Conservation (phyloP, 176 grass and related monocot genomes). For the Saccharum spontaneum region DNA sequence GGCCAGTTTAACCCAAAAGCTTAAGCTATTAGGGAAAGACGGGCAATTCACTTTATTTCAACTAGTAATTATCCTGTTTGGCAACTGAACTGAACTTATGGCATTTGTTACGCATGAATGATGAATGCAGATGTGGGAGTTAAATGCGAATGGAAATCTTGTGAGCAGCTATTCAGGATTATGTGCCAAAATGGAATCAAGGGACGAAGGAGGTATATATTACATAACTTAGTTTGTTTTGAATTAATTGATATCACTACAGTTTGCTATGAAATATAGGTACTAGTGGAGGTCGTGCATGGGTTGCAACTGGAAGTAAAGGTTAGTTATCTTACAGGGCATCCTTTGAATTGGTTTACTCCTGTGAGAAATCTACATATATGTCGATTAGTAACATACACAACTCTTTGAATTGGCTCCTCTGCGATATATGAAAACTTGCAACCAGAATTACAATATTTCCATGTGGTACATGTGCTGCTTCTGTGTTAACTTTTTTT, state of each 20-base stretch:
- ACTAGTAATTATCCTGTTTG: not conserved
- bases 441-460: not conserved
- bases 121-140: slow-evolving; percentile 71
- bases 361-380: not conserved
- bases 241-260: slow-evolving; percentile 12
- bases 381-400: not conserved
- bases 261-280: slow-evolving; percentile 39
- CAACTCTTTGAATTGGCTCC: not conserved
- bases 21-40: not conserved
- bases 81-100: slow-evolving; percentile 12
- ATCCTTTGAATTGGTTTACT: slow-evolving; percentile 8
- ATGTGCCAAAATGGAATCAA: slow-evolving; percentile 59
- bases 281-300: slow-evolving; percentile 54
- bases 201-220: slow-evolving; percentile 36
- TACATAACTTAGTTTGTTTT: slow-evolving; percentile 26
- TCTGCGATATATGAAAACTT: not conserved
- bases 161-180: slow-evolving; percentile 82
- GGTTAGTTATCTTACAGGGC: slow-evolving; percentile 45
- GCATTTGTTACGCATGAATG: slow-evolving; percentile 20
- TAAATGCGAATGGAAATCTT: slow-evolving; percentile 87
- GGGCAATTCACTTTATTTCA: not conserved
- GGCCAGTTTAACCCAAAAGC: not conserved
- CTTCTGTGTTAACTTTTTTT: not conserved
- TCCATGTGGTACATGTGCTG: not conserved
- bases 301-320: slow-evolving; percentile 80